These are phyloP conservation scores for Macrotyloma uniflorum DNA, from an alignment of 306 rosid genomes.

Conservation along the genomic window DNA sequence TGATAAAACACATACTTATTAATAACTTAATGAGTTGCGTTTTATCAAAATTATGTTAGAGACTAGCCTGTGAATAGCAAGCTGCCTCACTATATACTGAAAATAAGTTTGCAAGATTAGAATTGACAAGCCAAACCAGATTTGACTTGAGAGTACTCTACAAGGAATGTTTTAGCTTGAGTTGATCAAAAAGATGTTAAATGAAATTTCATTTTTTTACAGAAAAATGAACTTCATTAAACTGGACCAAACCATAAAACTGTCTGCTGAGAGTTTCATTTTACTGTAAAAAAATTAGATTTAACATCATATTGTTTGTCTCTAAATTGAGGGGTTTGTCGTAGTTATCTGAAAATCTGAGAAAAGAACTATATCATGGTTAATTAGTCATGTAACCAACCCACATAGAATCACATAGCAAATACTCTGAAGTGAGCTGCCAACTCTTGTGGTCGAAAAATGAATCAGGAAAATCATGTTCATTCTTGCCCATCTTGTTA, in stretches of 20 bases:
- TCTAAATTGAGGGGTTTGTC: not conserved
- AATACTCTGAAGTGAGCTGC: not conserved
- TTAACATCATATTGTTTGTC: not conserved
- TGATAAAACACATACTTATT: not conserved
- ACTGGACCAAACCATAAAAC: not conserved
- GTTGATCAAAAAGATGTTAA: not conserved
- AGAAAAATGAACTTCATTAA: not conserved
- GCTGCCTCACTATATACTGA: not conserved
- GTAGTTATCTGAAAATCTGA: not conserved
- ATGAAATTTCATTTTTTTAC: not conserved
- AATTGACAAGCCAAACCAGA: not conserved
- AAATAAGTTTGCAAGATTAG: not conserved
- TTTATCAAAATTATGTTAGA: not conserved
- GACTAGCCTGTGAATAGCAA: not conserved
- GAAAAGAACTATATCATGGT: not conserved
- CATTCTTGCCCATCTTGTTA: not conserved
- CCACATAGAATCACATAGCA: not conserved
- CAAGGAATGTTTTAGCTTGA: not conserved
- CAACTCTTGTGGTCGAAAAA: no score
- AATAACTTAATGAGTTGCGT: no score
- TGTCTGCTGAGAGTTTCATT: not conserved
- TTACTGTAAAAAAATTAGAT: not conserved
- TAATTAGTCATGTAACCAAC: not conserved
- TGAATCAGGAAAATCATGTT: not conserved
- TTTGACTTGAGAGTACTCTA: not conserved